Base-by-base conservation (phyloP, 1,139 yeast species). In the Suhomyces maxii region DNA sequence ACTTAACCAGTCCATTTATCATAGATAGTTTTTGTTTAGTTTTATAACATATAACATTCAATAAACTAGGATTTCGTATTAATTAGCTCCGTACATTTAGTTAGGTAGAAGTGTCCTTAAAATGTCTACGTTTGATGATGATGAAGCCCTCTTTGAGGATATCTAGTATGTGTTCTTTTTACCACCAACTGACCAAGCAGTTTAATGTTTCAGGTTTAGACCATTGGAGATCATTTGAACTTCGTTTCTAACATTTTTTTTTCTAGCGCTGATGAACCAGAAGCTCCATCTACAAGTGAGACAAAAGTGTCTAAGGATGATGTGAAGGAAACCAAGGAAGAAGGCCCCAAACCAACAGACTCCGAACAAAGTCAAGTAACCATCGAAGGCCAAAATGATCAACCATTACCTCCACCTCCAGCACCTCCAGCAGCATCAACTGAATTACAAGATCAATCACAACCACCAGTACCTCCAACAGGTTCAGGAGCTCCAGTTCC, bases 121-220 rank as follows among this genome's bases (percentile, higher is more conserved):
- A 42, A 82, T 82, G 87, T 80, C 89, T 50, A 68, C 77, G 50
- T 70, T 77, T 57, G 90, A 84, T 64, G 96, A 89, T 71, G 97
- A 89, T 69, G 96, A 89, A 68, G 90, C 87, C 57, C 77, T 74
- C 67, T 86, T 86, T 67, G 89, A 86, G 66, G 93, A 86, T 66
- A 84, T 86, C 67, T 86, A 86, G 63, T 59, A 57, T 45, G 71
- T 64, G 23, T 18, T 18, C 23, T 18, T 18, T 23, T 18, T 18
- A 18, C 23, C 3, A 2, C 23, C 23, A 18, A 18, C 23, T 18
- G 6, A 18, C 23, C 23, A 18, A 18, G 6, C 23, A 18, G 23
- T 18, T 18, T 18, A 18, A 18, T 4, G 6, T 18, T 18, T 6
- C 4, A 18, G 4, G 23, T 18, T 18, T 18, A 18, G 23, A 18